Evolutionary conservation across 1,284 basidiomycete species (phyloP), one percentile per base, ranked within the genome.

Genomic region (Sporisorium scitamineum): DNA sequence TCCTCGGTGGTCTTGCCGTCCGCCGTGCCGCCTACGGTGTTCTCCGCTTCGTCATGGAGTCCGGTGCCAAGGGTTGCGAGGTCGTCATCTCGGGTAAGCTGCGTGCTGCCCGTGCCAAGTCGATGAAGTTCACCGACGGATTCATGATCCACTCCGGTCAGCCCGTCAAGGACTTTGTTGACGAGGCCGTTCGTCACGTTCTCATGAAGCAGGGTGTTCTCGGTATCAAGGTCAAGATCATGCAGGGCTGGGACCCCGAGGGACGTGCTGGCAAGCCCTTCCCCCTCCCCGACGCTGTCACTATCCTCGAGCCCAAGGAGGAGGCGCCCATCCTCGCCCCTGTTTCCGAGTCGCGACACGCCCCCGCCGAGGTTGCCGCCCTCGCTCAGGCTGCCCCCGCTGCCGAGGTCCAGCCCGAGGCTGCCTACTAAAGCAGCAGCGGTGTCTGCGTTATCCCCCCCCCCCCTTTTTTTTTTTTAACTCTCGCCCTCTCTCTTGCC

Each of bases 81-180:
- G 97, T 99, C 79, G 94, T 99, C 86, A 95, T 99, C 79, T 99
- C 96, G 79, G 97, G 97, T 86, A 99, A 99, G 89, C 94, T 99
- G 85, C 95, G 97, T 87, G 97, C 96, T 84, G 97, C 97, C 82
- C 95, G 95, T 91, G 97, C 97, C 86, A 99, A 99, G 89, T 94
- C 94, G 54, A 99, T 99, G 97, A 99, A 99, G 89, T 99, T 99
- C 90, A 97, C 95, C 86, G 97, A 99, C 85, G 97, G 97, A 59
- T 98, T 97, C 92, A 98, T 99, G 94, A 96, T 99, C 87, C 97
- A 99, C 92, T 98, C 97, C 80, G 97, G 97, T 91, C 96, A 99
- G 89, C 97, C 97, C 83, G 92, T 91, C 64, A 89, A 92, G 74
- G 97, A 99, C 87, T 99, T 96, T 84, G 95, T 99, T 73, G 96